These are phyloP conservation scores for Phaseolus lunatus DNA, from an alignment of 306 rosid species.

Conservation along the genomic window DNA sequence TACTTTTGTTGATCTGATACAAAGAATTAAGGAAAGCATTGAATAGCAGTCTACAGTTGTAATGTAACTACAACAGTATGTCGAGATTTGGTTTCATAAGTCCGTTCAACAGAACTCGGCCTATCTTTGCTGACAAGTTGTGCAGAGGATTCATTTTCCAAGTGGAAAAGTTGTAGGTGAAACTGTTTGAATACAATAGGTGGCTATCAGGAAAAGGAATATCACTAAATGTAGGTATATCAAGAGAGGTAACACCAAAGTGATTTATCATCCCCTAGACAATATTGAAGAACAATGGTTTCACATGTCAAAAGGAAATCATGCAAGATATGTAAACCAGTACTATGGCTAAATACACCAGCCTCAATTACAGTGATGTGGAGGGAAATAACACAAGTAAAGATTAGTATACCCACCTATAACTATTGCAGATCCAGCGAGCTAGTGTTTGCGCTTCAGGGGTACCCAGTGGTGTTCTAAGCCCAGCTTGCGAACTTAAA, in stretches of 20 bases:
- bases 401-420: slow-evolving; percentile 59
- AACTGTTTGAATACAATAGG: not conserved
- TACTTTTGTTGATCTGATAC: not conserved
- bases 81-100: not conserved
- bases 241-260: not conserved
- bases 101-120: not conserved
- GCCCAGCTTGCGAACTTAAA: slow-evolving; percentile 86
- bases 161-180: not conserved
- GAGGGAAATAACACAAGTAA: not conserved
- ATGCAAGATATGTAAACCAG: slow-evolving; percentile 8
- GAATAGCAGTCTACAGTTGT: not conserved
- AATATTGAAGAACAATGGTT: not conserved
- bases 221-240: not conserved
- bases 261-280: not conserved
- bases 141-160: not conserved
- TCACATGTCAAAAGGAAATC: not conserved
- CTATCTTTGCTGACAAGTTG: not conserved
- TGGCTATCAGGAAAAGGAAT: not conserved
- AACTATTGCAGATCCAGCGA: slow-evolving; percentile 97
- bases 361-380: not conserved
- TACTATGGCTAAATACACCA: not conserved
- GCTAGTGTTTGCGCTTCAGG: slow-evolving; percentile 99
- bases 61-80: slow-evolving; percentile 2
- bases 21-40: not conserved
- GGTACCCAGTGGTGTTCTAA: slow-evolving; percentile 88